These are phyloP conservation scores for Phylloporus sp. DNA, from an alignment of 768 basidiomycete species.

Conservation along the genomic window DNA sequence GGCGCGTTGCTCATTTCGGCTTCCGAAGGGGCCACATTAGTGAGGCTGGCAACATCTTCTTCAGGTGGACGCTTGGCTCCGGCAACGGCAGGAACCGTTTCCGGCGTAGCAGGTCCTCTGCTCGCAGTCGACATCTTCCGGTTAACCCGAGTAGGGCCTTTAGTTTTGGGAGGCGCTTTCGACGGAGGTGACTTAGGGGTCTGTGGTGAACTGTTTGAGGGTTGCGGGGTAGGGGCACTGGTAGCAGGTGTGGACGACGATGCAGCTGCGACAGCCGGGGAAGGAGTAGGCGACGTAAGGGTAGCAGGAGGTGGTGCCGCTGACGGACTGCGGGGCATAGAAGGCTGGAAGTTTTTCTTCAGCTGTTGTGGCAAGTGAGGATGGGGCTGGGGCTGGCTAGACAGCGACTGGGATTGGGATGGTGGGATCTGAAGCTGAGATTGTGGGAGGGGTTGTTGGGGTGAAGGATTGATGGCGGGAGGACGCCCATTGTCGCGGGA, in stretches of 20 bases:
- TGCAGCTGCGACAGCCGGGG: slow-evolving; percentile 35
- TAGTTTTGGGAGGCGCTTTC: slow-evolving; percentile 47
- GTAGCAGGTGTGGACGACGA: slow-evolving; percentile 50
- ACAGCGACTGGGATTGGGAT: slow-evolving; percentile 10
- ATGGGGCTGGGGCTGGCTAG: slow-evolving; percentile 4
- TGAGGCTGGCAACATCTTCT: slow-evolving; percentile 28
- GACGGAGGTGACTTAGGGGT: slow-evolving; percentile 67
- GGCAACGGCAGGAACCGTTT: slow-evolving; percentile 28
- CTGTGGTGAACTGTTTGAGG: slow-evolving; percentile 52
- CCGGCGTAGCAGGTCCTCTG: slow-evolving; percentile 32
- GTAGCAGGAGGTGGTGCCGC: slow-evolving; percentile 8
- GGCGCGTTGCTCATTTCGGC: slow-evolving; percentile 43
- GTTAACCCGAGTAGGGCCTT: slow-evolving; percentile 23
- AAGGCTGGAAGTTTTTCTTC: slow-evolving; percentile 16
- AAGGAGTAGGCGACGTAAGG: slow-evolving; percentile 38
- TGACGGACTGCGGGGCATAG: slow-evolving; percentile 24
- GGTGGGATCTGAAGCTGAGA: slow-evolving; percentile 2
- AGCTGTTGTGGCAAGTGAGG: slow-evolving; percentile 4
- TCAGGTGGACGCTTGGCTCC: slow-evolving; percentile 34
- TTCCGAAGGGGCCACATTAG: slow-evolving; percentile 31
- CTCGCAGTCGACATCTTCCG: slow-evolving; percentile 32
- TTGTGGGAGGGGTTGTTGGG: slow-evolving; percentile 10
- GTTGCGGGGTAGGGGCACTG: slow-evolving; percentile 36
- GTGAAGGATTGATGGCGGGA: slow-evolving; percentile 27
- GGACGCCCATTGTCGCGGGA: slow-evolving; percentile 27